Evolutionary conservation across 768 basidiomycete genomes (phyloP), one percentile per base, ranked within the genome.

Genomic region (Kwoniella dejecticola): DNA sequence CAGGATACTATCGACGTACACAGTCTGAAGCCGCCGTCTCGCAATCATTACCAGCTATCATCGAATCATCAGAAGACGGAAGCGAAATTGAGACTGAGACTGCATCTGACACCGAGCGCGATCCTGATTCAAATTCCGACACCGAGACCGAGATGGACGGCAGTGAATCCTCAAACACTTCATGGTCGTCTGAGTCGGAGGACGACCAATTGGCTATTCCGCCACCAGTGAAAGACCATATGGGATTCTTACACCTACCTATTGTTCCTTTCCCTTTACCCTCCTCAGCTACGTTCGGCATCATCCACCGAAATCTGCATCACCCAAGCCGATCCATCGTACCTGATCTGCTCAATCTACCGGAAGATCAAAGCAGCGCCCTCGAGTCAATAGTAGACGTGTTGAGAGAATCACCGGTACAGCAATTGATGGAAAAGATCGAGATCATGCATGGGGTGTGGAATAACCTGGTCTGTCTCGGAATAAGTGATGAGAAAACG

Each of bases 401-500:
- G 10, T 13, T 62, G 4, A 36, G 44, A 2, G 52, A 62, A 3
- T 10, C 11, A 26, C 27, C 47, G 12, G 57, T 55, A 6, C 64
- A 54, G 12, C 47, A 65, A 17, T 49, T 65, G n/a, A 60, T 65
- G 54, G 29, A 21, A 3, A 48, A n/a, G 24, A 19, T 66, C 13
- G 55, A 52, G 21, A 27, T 27, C 11, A 10, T 66, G n/a, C 64
- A 66, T 29, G 64, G 64, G 1, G 41, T 66, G 5, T 66, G 64
- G 64, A 42, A 61, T 40, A 66, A 66, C 46, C 23, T 66, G 4
- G 57, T 54, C 44, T 36, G 33, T 29, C 45, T 66, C 4, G 64
- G 64, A 15, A 40, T 66, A 23, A 30, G 47, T 5, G 15, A 40
- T 19, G 13, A 27, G 26, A 36, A 24, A 17, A 52, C 47, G 0